Evolutionary conservation across 2,329 filamentous ascomycete genomes (phyloP).

Genomic region (Pezicula radicicola): DNA sequence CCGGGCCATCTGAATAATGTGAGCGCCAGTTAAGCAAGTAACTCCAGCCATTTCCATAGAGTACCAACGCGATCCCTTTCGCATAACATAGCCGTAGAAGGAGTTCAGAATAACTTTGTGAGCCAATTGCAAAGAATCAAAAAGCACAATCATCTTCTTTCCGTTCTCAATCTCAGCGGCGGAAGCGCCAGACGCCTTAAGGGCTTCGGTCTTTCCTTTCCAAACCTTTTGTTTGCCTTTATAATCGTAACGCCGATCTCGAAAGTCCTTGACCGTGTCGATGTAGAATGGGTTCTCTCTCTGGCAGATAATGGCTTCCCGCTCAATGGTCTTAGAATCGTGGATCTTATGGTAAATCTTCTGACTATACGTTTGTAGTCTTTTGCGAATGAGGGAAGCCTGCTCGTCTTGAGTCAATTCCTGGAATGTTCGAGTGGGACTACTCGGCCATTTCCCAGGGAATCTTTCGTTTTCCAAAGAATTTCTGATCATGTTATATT

Average conservation of each 20-base stretch:
- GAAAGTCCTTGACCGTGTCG: constrained; percentile 91
- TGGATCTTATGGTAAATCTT: constrained; percentile 99
- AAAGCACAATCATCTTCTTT: constrained; percentile 98
- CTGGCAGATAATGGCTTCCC: constrained; percentile 97
- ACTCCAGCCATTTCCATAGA: constrained; percentile 99
- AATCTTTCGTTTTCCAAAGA: constrained; percentile 91
- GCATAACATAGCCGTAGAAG: constrained; percentile 99
- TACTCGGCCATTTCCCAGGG: constrained; percentile 72
- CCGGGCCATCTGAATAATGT: constrained; percentile 94
- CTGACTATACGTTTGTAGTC: constrained; percentile 88
- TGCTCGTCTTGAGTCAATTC: constrained; percentile 83
- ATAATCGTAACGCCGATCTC: constrained; percentile 96
- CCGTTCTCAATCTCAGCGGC: constrained; percentile 80
- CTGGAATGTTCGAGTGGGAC: constrained; percentile 71
- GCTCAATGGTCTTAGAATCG: constrained; percentile 85
- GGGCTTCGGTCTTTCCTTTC: constrained; percentile 90
- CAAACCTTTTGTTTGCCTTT: constrained; percentile 97
- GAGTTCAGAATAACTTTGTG: constrained; percentile 99
- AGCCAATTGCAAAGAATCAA: constrained; percentile 91
- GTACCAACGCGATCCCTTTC: constrained; percentile 98
- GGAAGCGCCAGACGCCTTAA: constrained; percentile 79
- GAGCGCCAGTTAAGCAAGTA: constrained; percentile 92
- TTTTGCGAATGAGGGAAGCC: constrained; percentile 75
- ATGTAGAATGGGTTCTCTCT: constrained; percentile 98
- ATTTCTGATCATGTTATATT: constrained; percentile 98